These are phyloP conservation scores for Pichia phayaonensis DNA, from an alignment of 805 yeast species.

Conservation along the genomic window DNA sequence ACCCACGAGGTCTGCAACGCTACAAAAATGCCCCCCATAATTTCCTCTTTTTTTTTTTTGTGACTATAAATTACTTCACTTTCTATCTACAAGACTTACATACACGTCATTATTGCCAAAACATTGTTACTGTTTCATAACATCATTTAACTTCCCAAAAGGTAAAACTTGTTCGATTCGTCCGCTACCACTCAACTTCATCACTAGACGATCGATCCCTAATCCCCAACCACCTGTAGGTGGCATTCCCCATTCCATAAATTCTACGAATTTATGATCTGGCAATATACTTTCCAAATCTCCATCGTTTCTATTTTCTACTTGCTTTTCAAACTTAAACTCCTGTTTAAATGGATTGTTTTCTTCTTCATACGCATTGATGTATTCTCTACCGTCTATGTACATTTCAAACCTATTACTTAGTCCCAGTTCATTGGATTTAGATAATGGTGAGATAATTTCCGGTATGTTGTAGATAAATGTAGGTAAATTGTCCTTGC, in stretches of 20 bases:
- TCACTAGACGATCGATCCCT: conserved; percentile 82
- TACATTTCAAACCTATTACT: conserved; percentile 68
- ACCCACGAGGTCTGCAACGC: too few relatives aligned
- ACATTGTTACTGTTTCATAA: conserved; percentile 42
- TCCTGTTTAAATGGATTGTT: conserved; percentile 74
- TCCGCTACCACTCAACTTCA: conserved; percentile 58
- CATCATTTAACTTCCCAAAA: conserved; percentile 71
- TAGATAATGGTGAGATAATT: conserved; percentile 80
- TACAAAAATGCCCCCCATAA: too few relatives aligned
- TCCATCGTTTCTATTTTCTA: conserved; percentile 35
- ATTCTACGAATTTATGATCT: conserved; percentile 61
- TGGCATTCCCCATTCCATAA: conserved; percentile 90
- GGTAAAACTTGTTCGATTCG: conserved; percentile 71
- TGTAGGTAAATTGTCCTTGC: conserved; percentile 48
- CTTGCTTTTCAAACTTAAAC: conserved; percentile 56
- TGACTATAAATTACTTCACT: too few relatives aligned
- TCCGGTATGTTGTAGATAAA: conserved; percentile 80
- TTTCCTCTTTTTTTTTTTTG: too few relatives aligned
- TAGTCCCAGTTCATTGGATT: conserved; percentile 36
- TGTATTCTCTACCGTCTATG: conserved; percentile 70
- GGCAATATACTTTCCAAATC: conserved; percentile 64
- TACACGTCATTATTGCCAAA: background rate
- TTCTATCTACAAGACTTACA: background rate
- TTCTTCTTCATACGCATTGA: conserved; percentile 95
- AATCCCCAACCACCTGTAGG: conserved; percentile 99